These are phyloP conservation scores for Mortierella hygrophila DNA, from an alignment of 192 early-diverging fungal species.

Conservation along the genomic window DNA sequence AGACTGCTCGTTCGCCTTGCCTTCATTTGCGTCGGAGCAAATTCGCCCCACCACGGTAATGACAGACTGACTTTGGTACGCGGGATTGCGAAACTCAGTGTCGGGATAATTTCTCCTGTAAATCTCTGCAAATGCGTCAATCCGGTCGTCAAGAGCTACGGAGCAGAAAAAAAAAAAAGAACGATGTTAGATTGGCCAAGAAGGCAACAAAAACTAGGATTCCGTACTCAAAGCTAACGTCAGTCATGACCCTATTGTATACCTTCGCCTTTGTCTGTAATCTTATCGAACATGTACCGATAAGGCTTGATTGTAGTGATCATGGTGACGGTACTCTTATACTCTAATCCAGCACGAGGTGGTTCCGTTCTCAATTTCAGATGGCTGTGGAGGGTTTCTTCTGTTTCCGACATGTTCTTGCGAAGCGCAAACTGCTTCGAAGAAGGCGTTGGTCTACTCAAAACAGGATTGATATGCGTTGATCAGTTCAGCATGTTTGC, in stretches of 20 bases:
- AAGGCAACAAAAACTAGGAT: no score
- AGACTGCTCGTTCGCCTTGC: slow-evolving; percentile 77
- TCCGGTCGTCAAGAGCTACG: slow-evolving; percentile 46
- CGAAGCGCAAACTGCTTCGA: slow-evolving; percentile 47
- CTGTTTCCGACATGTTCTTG: slow-evolving; percentile 50
- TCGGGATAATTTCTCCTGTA: slow-evolving; percentile 35
- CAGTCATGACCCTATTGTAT: slow-evolving; percentile 32
- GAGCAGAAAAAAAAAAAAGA: background rate
- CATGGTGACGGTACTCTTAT: slow-evolving; percentile 53
- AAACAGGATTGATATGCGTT: background rate
- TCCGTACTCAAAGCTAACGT: background rate
- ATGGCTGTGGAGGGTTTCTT: slow-evolving; percentile 70
- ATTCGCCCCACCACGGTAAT: slow-evolving; percentile 77
- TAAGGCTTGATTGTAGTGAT: slow-evolving; percentile 63
- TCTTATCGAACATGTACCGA: slow-evolving; percentile 86
- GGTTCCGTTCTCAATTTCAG: slow-evolving; percentile 51
- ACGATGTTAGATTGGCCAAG: background rate
- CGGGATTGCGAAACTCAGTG: slow-evolving; percentile 28
- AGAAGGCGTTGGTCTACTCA: slow-evolving; percentile 15
- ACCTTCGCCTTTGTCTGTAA: slow-evolving; percentile 73
- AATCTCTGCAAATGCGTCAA: slow-evolving; percentile 39
- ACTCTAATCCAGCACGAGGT: slow-evolving; percentile 14
- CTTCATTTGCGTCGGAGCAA: slow-evolving; percentile 74
- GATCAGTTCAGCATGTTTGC: background rate
- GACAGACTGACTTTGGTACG: slow-evolving; percentile 15